Evolutionary conservation across 805 yeast species (phyloP).

Genomic region (Ogataea polymorpha): DNA sequence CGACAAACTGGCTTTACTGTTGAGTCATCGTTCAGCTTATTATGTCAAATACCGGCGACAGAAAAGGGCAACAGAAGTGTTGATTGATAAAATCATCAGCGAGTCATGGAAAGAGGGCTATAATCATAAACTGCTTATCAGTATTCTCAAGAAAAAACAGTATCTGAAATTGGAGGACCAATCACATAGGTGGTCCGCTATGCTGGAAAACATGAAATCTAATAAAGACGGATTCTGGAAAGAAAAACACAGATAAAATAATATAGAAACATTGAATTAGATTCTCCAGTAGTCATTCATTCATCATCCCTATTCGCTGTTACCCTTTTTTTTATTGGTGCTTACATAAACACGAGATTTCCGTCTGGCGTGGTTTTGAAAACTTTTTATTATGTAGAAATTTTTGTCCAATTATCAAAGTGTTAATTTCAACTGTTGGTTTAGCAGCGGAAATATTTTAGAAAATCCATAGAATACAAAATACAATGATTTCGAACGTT

Average conservation of each 20-base stretch:
- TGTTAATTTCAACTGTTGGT: constrained; percentile 21
- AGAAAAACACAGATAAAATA: background rate
- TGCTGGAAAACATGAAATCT: constrained; percentile 22
- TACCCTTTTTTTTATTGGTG: background rate
- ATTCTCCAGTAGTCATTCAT: too few relatives aligned
- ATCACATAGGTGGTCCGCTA: constrained; percentile 19
- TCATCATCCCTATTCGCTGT: too few relatives aligned
- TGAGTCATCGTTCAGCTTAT: constrained; percentile 14
- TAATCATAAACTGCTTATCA: constrained; percentile 11
- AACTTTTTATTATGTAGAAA: constrained; percentile 9
- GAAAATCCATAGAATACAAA: constrained; percentile 2
- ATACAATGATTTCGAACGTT: constrained; percentile 33
- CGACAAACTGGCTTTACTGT: constrained; percentile 22
- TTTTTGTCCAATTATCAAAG: constrained; percentile 25
- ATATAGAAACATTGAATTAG: too few relatives aligned
- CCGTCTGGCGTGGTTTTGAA: constrained; percentile 9
- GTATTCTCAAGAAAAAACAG: constrained; percentile 25
- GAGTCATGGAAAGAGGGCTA: constrained; percentile 20
- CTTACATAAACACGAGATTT: constrained; percentile 1
- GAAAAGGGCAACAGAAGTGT: constrained; percentile 11
- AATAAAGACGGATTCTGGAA: constrained; percentile 27
- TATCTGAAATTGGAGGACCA: constrained; percentile 5
- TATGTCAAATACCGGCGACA: constrained; percentile 15
- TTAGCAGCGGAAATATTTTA: constrained; percentile 8
- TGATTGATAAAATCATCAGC: constrained; percentile 23